Percentiles rank a stretch among this genome's conserved stretches.
Conservation (phyloP, 2,329 filamentous ascomycete species). For the Fragosphaeria purpurea region DNA sequence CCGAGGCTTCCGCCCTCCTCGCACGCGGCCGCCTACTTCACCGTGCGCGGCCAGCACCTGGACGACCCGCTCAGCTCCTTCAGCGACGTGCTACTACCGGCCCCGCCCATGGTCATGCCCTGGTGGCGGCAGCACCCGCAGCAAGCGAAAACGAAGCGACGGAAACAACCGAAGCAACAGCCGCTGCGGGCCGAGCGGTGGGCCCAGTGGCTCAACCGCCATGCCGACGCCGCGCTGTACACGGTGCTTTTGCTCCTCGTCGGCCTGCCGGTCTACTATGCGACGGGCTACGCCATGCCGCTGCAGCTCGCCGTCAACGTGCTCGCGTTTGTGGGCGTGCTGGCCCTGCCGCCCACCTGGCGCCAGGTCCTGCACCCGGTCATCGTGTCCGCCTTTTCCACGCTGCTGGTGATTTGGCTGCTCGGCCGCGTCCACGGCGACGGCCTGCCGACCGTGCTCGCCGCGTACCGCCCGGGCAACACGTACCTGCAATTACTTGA, state of each 20-base stretch:
- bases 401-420: constrained; percentile 42
- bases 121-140: neutral
- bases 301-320: constrained; percentile 36
- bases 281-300: constrained; percentile 40
- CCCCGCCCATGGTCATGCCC: constrained; percentile 11
- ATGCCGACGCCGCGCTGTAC: constrained; percentile 38
- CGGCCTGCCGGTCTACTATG: constrained; percentile 46
- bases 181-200: constrained; percentile 36
- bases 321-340: constrained; percentile 40
- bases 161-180: neutral
- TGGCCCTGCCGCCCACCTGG: constrained; percentile 38
- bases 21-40: constrained; percentile 13
- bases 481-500: constrained; percentile 44
- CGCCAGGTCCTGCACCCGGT: constrained; percentile 47
- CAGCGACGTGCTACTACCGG: constrained; percentile 9
- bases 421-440: constrained; percentile 36
- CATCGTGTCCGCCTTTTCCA: constrained; percentile 42
- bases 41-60: constrained; percentile 14
- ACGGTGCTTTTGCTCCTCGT: constrained; percentile 34
- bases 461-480: constrained; percentile 39
- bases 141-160: constrained; percentile 20
- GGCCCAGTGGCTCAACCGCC: constrained; percentile 34
- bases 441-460: constrained; percentile 30
- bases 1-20: constrained; percentile 6
- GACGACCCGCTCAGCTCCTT: constrained; percentile 16